Percentiles rank a stretch among this genome's conserved stretches.
phyloP scores from a whole-genome alignment of 169 alveolate genomes.

The Theileria orientalis region DNA sequence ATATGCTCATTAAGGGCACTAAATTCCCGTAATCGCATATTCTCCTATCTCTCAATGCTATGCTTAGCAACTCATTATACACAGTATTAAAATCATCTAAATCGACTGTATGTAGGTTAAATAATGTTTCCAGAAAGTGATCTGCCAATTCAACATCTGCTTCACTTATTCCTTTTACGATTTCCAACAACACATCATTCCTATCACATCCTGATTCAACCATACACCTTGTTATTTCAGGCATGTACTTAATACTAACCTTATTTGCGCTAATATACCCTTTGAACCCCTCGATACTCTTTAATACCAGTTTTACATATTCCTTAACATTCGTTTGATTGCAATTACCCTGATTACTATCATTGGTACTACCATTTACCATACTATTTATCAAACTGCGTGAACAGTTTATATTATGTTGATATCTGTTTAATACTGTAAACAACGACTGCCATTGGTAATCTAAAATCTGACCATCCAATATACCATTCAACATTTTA shows the following conservation, averaged over 20 bases:
- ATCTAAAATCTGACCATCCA: background rate
- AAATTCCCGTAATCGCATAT: background rate
- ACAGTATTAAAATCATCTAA: background rate
- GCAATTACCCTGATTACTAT: background rate
- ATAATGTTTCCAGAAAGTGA: slow-evolving; percentile 15
- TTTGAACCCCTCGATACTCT: background rate
- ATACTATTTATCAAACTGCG: background rate
- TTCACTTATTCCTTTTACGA: slow-evolving; percentile 3
- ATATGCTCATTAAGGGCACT: background rate
- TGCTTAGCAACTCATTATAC: background rate
- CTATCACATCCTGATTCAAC: slow-evolving; percentile 12
- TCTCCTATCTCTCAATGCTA: background rate
- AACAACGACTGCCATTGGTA: slow-evolving; percentile 11
- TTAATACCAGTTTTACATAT: background rate
- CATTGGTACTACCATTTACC: background rate
- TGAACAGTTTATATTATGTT: background rate
- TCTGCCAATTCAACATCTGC: background rate
- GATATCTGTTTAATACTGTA: background rate
- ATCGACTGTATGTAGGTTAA: slow-evolving; percentile 21
- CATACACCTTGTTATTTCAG: slow-evolving; percentile 10
- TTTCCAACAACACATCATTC: background rate
- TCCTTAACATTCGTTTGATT: background rate
- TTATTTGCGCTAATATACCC: background rate
- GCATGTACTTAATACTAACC: background rate
- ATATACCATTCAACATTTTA: background rate